These are phyloP conservation scores for Cylindrodendrum hubeiense DNA, from an alignment of 2,329 filamentous ascomycete genomes.

Conservation along the genomic window DNA sequence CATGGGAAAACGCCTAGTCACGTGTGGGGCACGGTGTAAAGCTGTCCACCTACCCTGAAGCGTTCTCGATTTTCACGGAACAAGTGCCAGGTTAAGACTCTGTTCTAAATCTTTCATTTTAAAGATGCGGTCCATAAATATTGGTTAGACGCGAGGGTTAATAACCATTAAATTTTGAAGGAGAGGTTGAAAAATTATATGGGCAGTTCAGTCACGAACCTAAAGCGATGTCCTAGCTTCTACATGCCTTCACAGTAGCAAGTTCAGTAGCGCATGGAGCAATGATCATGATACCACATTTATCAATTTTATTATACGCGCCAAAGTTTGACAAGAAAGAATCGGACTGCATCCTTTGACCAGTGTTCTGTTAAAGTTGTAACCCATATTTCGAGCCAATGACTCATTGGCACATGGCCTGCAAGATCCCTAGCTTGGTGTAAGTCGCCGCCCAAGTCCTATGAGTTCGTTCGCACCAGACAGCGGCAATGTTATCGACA, in stretches of 20 bases:
- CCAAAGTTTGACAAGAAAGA: not conserved
- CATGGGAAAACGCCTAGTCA: conserved; percentile 42
- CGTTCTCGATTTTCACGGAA: not conserved
- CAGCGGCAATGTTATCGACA: not conserved
- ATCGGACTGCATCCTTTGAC: not conserved
- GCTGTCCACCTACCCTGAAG: conserved; percentile 28
- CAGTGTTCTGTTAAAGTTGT: not conserved
- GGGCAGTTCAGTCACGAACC: no score
- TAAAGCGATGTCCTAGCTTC: no score
- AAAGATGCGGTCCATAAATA: no score
- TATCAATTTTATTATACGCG: not conserved
- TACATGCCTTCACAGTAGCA: no score
- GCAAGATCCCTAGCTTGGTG: not conserved
- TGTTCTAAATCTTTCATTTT: not conserved
- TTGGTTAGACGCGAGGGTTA: no score
- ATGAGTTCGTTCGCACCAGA: not conserved
- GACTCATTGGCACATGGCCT: not conserved
- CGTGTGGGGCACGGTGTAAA: conserved; percentile 26
- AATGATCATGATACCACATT: no score
- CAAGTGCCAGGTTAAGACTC: not conserved
- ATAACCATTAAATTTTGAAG: no score
- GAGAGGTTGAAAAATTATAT: no score
- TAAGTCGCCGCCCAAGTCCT: not conserved
- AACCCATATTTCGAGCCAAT: not conserved
- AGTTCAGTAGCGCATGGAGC: no score